These are phyloP conservation scores for Coemansia sp. DNA, from an alignment of 192 early-diverging fungal genomes.

Conservation along the genomic window DNA sequence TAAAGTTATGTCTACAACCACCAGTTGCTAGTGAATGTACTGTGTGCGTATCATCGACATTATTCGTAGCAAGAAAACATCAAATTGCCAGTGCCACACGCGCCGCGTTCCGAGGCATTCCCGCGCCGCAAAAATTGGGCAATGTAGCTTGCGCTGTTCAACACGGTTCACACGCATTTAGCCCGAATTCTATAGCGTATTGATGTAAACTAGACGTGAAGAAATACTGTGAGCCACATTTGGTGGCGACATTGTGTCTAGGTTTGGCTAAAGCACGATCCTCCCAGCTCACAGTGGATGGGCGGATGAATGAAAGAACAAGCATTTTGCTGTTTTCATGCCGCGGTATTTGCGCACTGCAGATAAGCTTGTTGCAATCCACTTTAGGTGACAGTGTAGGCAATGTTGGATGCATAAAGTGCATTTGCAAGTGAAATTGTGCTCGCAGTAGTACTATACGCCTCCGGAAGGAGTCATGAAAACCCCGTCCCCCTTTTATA, in stretches of 20 bases:
- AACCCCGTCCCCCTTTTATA: neutral
- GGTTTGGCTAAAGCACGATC: neutral
- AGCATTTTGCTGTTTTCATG: neutral
- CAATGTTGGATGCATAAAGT: neutral
- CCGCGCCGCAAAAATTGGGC: neutral
- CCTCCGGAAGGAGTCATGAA: neutral
- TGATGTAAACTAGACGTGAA: neutral
- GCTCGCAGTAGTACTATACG: neutral
- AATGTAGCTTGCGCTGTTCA: neutral
- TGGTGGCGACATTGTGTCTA: constrained; percentile 3
- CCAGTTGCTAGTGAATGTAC: neutral
- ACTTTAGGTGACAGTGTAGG: neutral
- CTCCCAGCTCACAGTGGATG: neutral
- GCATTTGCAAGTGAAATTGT: neutral
- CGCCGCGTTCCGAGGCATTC: neutral
- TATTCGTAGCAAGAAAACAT: neutral
- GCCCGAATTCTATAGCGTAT: neutral
- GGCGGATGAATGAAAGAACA: neutral
- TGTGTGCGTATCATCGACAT: too few species aligned
- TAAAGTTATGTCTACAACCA: neutral
- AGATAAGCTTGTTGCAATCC: neutral
- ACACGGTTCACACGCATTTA: neutral
- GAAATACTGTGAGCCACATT: constrained; percentile 1
- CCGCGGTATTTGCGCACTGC: neutral
- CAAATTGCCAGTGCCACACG: neutral